Evolutionary conservation across 2,329 filamentous ascomycete genomes (phyloP).

Genomic region (Neofusicoccum parvum): DNA sequence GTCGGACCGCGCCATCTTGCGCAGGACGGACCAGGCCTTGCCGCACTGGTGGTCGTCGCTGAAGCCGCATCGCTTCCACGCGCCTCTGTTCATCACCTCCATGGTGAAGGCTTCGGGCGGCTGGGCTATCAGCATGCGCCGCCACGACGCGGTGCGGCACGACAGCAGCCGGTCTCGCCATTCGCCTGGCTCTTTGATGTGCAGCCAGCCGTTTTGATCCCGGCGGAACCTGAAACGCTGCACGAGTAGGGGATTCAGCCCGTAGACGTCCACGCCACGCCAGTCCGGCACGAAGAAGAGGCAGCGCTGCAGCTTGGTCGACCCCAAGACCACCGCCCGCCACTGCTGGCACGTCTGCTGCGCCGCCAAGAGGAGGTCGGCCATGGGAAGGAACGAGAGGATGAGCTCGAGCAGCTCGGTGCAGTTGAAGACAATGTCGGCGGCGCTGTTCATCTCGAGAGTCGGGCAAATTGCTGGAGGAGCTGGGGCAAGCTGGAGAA

Average conservation of each 20-base stretch:
- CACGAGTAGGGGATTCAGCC: conserved; percentile 7
- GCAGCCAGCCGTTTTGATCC: neutral
- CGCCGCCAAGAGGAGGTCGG: neutral
- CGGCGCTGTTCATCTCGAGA: neutral
- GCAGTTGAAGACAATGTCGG: neutral
- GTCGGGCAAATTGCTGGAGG: no score
- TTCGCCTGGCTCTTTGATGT: neutral
- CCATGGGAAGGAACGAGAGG: neutral
- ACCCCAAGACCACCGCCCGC: neutral
- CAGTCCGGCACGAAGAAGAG: neutral
- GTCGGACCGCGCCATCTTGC: neutral
- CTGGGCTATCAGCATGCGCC: neutral
- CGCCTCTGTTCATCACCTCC: neutral
- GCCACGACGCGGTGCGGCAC: neutral
- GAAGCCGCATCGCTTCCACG: neutral
- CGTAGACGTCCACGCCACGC: neutral
- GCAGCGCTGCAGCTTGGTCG: neutral
- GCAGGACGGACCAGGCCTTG: neutral
- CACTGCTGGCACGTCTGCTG: neutral
- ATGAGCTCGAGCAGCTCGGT: conserved; percentile 12
- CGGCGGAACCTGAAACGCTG: neutral
- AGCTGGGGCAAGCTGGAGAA: no score
- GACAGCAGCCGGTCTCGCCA: neutral
- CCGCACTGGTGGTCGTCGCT: neutral
- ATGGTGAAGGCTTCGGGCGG: conserved; percentile 6